A percentile compares a stretch with the other conserved stretches of the same genome.
These are phyloP conservation scores for Magnusiomyces suaveolens DNA, from an alignment of 1,139 yeast species.

Conservation along the genomic window DNA sequence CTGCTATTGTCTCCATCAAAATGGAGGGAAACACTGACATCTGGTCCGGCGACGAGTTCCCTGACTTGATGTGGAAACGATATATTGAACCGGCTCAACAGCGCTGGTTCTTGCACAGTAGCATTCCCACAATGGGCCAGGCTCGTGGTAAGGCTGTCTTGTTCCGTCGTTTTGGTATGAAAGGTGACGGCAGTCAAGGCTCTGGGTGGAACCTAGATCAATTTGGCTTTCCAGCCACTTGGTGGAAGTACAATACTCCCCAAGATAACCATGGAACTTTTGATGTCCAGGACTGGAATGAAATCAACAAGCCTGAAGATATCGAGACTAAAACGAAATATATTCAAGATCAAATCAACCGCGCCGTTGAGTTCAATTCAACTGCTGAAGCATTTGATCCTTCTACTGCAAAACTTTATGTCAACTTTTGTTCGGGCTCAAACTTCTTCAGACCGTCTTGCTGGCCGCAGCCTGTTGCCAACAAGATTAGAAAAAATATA, in stretches of 20 bases:
- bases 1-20: constrained; percentile 59
- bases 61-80: constrained; percentile 51
- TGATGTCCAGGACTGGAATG: constrained; percentile 70
- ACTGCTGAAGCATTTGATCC: constrained; percentile 31
- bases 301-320: constrained; percentile 45
- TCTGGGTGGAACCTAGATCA: constrained; percentile 9
- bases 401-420: constrained; percentile 43
- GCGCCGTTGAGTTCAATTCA: constrained; percentile 45
- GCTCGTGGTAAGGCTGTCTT: constrained; percentile 58
- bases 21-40: constrained; percentile 49
- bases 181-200: not conserved
- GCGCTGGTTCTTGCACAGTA: constrained; percentile 52
- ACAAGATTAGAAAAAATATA: constrained; percentile 29
- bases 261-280: constrained; percentile 55
- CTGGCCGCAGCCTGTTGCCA: constrained; percentile 66
- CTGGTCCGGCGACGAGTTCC: constrained; percentile 63
- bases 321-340: constrained; percentile 49
- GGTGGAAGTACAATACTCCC: constrained; percentile 60
- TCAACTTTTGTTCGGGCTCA: constrained; percentile 69
- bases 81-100: constrained; percentile 45
- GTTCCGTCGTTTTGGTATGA: constrained; percentile 61
- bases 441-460: constrained; percentile 61
- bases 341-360: constrained; percentile 47
- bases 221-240: constrained; percentile 60
- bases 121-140: constrained; percentile 51